phyloP scores from a whole-genome alignment of 2,329 filamentous ascomycete genomes.

The Periconia macrospinosa region DNA sequence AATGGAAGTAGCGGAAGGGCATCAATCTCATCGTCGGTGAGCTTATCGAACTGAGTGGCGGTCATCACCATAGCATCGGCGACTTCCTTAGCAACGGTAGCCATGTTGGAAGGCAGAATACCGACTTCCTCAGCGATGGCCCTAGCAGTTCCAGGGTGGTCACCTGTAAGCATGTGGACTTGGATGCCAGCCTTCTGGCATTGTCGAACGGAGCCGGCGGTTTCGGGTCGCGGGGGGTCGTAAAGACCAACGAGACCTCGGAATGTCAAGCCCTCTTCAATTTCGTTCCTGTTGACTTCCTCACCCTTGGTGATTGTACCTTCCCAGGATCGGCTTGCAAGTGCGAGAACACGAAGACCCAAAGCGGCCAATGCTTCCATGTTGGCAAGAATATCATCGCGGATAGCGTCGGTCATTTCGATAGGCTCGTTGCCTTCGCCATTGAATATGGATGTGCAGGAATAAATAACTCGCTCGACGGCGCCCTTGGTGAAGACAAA shows the following conservation, averaged over 20 bases:
- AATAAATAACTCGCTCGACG: constrained; percentile 68
- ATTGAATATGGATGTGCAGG: constrained; percentile 58
- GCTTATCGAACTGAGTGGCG: constrained; percentile 70
- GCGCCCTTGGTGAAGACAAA: constrained; percentile 66
- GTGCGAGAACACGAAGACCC: constrained; percentile 69
- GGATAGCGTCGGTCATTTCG: constrained; percentile 56
- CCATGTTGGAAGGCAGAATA: constrained; percentile 42
- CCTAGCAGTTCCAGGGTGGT: constrained; percentile 50
- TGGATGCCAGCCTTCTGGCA: constrained; percentile 51
- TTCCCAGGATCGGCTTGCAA: constrained; percentile 57
- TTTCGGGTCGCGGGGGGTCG: constrained; percentile 81
- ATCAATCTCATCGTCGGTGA: constrained; percentile 75
- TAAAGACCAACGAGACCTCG: constrained; percentile 82
- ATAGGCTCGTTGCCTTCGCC: constrained; percentile 43
- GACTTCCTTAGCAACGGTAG: constrained; percentile 29
- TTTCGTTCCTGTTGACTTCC: constrained; percentile 58
- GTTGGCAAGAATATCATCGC: constrained; percentile 62
- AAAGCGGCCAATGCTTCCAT: constrained; percentile 69
- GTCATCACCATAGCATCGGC: constrained; percentile 39
- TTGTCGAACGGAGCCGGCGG: constrained; percentile 56
- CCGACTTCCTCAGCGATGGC: constrained; percentile 52
- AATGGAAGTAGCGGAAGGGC: constrained; percentile 73
- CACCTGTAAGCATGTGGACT: constrained; percentile 54
- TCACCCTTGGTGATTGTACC: constrained; percentile 49
- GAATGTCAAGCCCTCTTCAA: constrained; percentile 72